These are phyloP conservation scores for Pythium apleroticum DNA, from an alignment of 352 stramenopile genomes.

Conservation along the genomic window DNA sequence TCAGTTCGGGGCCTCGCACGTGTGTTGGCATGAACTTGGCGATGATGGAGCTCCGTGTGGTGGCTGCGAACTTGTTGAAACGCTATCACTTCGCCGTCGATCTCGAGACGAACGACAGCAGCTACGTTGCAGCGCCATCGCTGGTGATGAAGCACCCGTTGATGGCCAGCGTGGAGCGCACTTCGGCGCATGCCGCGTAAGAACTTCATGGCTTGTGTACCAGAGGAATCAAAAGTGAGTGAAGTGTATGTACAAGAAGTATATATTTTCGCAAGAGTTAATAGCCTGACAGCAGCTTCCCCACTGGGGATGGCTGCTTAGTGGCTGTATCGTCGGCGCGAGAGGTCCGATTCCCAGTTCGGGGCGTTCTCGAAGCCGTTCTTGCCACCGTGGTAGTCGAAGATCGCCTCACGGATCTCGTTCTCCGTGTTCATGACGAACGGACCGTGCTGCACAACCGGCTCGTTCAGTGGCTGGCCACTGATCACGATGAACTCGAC, in stretches of 20 bases:
- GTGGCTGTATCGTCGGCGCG: conserved; percentile 21
- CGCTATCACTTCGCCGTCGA: conserved; percentile 15
- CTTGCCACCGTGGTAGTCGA: conserved; percentile 48
- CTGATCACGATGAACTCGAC: conserved; percentile 65
- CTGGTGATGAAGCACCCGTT: conserved; percentile 26
- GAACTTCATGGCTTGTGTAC: background rate
- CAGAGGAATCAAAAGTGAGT: background rate
- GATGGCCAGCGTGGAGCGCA: background rate
- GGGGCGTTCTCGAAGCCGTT: conserved; percentile 72
- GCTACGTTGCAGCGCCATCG: conserved; percentile 7
- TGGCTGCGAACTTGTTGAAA: conserved; percentile 18
- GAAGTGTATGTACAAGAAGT: no score
- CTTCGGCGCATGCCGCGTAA: background rate
- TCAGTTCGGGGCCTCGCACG: conserved; percentile 41
- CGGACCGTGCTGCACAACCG: conserved; percentile 63
- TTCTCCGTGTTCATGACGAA: conserved; percentile 69
- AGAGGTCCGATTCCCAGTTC: conserved; percentile 56
- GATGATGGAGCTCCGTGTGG: conserved; percentile 42
- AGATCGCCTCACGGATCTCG: conserved; percentile 57
- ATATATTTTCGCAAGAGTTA: background rate
- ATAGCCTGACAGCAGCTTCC: background rate
- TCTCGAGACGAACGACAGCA: conserved; percentile 17
- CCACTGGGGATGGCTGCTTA: conserved; percentile 1
- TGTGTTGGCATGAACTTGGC: conserved; percentile 51
- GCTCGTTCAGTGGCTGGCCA: conserved; percentile 59